Conservation (phyloP, 768 basidiomycete species). For the Xerocomus brunneocitrinus region DNA sequence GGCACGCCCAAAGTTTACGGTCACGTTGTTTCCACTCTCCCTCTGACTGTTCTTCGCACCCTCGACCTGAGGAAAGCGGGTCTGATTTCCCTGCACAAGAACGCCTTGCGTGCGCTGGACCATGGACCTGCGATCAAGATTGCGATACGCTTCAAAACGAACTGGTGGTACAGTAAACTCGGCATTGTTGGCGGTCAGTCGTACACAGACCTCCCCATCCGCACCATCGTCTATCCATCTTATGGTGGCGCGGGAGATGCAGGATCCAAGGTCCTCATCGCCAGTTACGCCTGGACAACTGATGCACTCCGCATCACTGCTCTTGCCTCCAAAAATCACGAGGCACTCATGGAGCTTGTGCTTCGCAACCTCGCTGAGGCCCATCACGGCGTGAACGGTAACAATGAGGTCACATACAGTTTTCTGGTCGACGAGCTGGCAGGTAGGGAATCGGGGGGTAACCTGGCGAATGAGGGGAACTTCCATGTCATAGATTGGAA, state of each 20-base stretch:
- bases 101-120: slow-evolving; percentile 35
- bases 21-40: slow-evolving; percentile 40
- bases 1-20: slow-evolving; percentile 22
- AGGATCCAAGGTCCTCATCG: slow-evolving; percentile 33
- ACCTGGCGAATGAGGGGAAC: slow-evolving; percentile 16
- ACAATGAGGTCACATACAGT: slow-evolving; percentile 10
- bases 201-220: slow-evolving; percentile 38
- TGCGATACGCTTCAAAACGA: slow-evolving; percentile 37
- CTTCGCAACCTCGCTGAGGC: slow-evolving; percentile 6
- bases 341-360: slow-evolving; percentile 25
- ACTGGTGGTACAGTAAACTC: slow-evolving; percentile 40
- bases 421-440: slow-evolving; percentile 16
- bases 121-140: slow-evolving; percentile 40
- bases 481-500: slow-evolving; percentile 34
- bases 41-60: slow-evolving; percentile 33
- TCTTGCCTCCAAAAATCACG: slow-evolving; percentile 20
- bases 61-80: slow-evolving; percentile 29
- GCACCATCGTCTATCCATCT: slow-evolving; percentile 43
- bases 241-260: slow-evolving; percentile 24
- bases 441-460: background rate
- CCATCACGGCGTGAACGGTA: background rate
- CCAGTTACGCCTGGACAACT: slow-evolving; percentile 38
- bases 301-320: slow-evolving; percentile 37
- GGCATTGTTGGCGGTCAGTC: slow-evolving; percentile 39
- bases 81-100: slow-evolving; percentile 29